phyloP scores from a whole-genome alignment of 2,329 filamentous ascomycete genomes.

The Rachicladosporium sp. region DNA sequence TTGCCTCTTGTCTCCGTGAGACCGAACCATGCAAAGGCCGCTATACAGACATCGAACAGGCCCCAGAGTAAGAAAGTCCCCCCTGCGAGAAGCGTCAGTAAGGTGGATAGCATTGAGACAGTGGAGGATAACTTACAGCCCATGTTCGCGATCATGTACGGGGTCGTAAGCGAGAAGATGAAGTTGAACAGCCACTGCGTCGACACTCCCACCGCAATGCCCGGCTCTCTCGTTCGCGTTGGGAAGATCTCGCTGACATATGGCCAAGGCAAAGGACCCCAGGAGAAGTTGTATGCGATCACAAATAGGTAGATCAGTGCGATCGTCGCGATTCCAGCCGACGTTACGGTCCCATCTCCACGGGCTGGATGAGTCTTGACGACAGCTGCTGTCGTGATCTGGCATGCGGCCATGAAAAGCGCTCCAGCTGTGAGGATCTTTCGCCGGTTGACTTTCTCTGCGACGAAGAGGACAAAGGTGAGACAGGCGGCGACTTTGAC shows the following conservation, averaged over 20 bases:
- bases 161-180: constrained; percentile 36
- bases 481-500: constrained; percentile 41
- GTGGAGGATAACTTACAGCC: constrained; percentile 23
- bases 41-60: constrained; percentile 32
- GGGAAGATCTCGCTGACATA: constrained; percentile 41
- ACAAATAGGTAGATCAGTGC: constrained; percentile 45
- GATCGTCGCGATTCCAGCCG: constrained; percentile 38
- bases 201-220: constrained; percentile 37
- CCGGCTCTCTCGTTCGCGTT: constrained; percentile 37
- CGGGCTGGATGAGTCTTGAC: constrained; percentile 17
- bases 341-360: constrained; percentile 12
- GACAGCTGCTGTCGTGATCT: constrained; percentile 22
- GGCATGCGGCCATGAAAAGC: constrained; percentile 24
- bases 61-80: constrained; percentile 37
- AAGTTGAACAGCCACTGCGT: constrained; percentile 44
- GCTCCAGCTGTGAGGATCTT: constrained; percentile 21
- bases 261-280: constrained; percentile 42
- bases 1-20: constrained; percentile 25
- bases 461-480: constrained; percentile 40
- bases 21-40: constrained; percentile 24
- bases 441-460: constrained; percentile 38
- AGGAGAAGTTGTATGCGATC: constrained; percentile 40
- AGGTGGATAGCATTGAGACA: constrained; percentile 1
- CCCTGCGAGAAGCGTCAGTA: constrained; percentile 13
- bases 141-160: constrained; percentile 41